phyloP scores from a whole-genome alignment of 2,329 filamentous ascomycete genomes.

The Hysterium pulicare region DNA sequence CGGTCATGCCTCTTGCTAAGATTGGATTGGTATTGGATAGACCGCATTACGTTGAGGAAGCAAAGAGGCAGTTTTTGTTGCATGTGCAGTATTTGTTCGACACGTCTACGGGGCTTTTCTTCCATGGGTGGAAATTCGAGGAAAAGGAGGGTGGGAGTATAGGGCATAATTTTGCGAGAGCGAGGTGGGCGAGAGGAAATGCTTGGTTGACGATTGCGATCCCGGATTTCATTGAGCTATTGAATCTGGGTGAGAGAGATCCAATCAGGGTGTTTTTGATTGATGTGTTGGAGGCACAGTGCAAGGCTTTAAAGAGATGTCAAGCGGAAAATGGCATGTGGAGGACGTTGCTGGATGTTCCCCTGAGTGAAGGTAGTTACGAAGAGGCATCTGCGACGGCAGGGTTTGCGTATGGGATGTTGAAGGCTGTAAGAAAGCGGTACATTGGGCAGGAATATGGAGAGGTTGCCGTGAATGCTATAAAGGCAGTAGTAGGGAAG shows the following conservation, averaged over 20 bases:
- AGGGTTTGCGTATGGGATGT: constrained; percentile 75
- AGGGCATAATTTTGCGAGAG: constrained; percentile 56
- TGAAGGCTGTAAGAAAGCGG: constrained; percentile 68
- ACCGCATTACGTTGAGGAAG: constrained; percentile 72
- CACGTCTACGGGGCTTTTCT: constrained; percentile 67
- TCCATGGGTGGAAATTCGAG: constrained; percentile 78
- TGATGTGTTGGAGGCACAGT: constrained; percentile 66
- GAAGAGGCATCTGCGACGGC: constrained; percentile 74
- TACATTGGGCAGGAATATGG: constrained; percentile 65
- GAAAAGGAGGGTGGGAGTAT: constrained; percentile 50
- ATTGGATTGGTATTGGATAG: constrained; percentile 68
- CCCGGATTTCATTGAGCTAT: constrained; percentile 72
- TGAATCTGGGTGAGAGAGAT: constrained; percentile 59
- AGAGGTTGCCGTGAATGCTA: constrained; percentile 60
- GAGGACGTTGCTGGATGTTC: constrained; percentile 69
- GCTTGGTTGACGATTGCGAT: constrained; percentile 81
- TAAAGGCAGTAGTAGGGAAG: constrained; percentile 63
- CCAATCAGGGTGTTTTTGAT: constrained; percentile 59
- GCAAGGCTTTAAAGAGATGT: constrained; percentile 58
- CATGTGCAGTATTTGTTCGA: constrained; percentile 80
- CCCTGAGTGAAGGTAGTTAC: constrained; percentile 66
- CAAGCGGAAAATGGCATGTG: constrained; percentile 65
- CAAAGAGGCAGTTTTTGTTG: constrained; percentile 72
- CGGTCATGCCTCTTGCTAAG: constrained; percentile 74
- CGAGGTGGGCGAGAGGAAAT: constrained; percentile 60